phyloP scores from a whole-genome alignment of 2,329 filamentous ascomycete species.

The Sodiomyces alkalinus region DNA sequence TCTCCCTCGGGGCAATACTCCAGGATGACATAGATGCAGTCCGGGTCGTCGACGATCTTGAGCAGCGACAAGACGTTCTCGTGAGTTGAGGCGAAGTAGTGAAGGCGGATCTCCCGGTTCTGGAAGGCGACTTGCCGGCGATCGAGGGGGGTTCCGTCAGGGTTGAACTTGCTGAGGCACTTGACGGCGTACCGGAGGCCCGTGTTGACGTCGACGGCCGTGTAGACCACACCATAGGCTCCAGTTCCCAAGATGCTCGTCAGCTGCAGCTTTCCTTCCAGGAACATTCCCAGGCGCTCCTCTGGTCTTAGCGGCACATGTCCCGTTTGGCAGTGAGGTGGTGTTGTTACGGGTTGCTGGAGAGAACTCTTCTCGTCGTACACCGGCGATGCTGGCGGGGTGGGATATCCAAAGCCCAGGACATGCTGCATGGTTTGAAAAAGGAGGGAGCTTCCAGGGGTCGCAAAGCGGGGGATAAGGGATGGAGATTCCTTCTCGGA shows the following conservation, averaged over 20 bases:
- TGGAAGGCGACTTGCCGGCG: conserved; percentile 79
- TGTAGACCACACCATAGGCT: conserved; percentile 93
- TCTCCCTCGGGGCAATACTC: conserved; percentile 97
- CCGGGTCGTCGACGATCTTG: conserved; percentile 80
- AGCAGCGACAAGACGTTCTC: conserved; percentile 86
- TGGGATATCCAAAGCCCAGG: conserved; percentile 39
- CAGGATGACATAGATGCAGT: conserved; percentile 91
- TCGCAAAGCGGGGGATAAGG: conserved; percentile 11
- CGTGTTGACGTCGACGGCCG: conserved; percentile 69
- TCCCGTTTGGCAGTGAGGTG: conserved; percentile 24
- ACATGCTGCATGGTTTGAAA: conserved; percentile 43
- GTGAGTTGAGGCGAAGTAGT: conserved; percentile 78
- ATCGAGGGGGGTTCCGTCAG: conserved; percentile 57
- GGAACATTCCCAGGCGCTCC: conserved; percentile 69
- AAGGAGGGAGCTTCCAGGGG: conserved; percentile 12
- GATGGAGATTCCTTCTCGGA: conserved; percentile 4
- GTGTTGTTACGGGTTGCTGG: conserved; percentile 19
- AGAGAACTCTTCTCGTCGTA: conserved; percentile 34
- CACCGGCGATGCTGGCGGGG: conserved; percentile 40
- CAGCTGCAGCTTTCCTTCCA: conserved; percentile 72
- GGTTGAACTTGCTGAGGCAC: conserved; percentile 82
- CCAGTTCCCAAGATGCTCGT: conserved; percentile 79
- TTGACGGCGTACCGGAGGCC: conserved; percentile 85
- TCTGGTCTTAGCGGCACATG: conserved; percentile 53
- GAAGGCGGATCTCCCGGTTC: conserved; percentile 80